Conservation (phyloP, 371 early-diverging fungal species). For the Furculomyces boomerangus region DNA sequence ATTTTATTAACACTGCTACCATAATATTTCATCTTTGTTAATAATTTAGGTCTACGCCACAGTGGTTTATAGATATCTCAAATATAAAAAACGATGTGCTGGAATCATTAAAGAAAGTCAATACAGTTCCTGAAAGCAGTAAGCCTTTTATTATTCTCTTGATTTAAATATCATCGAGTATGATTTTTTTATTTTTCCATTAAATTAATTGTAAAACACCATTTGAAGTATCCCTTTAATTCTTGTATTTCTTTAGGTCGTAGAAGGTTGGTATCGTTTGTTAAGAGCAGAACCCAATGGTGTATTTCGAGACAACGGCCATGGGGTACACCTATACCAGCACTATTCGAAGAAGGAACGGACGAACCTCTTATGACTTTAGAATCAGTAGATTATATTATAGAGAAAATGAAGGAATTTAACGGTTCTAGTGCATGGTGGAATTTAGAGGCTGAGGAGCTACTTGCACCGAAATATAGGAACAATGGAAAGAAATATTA, state of each 20-base stretch:
- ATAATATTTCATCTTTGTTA: neutral
- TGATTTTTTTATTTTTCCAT: too few relatives aligned
- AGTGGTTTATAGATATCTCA: conserved; percentile 73
- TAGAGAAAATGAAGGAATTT: conserved; percentile 29
- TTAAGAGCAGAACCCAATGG: conserved; percentile 61
- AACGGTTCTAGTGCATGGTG: conserved; percentile 67
- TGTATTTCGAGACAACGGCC: conserved; percentile 80
- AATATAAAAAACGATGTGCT: conserved; percentile 38
- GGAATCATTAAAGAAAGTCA: conserved; percentile 31
- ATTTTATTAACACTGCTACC: neutral
- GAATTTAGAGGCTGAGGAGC: conserved; percentile 42
- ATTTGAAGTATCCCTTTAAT: neutral
- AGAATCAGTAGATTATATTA: conserved; percentile 45
- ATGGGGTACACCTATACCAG: conserved; percentile 73
- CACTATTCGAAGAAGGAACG: conserved; percentile 35
- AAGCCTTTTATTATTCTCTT: neutral
- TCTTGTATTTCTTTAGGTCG: conserved; percentile 17
- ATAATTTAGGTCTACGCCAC: conserved; percentile 50
- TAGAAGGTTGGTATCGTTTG: conserved; percentile 39
- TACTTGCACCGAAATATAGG: conserved; percentile 48
- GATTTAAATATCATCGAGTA: too few relatives aligned
- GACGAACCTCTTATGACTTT: conserved; percentile 42
- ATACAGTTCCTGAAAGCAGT: conserved; percentile 36
- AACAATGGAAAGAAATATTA: conserved; percentile 28
- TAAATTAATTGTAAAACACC: too few relatives aligned